Evolutionary conservation across 108 stramenopile genomes (phyloP).

Genomic region (Skeletonema marinoi): DNA sequence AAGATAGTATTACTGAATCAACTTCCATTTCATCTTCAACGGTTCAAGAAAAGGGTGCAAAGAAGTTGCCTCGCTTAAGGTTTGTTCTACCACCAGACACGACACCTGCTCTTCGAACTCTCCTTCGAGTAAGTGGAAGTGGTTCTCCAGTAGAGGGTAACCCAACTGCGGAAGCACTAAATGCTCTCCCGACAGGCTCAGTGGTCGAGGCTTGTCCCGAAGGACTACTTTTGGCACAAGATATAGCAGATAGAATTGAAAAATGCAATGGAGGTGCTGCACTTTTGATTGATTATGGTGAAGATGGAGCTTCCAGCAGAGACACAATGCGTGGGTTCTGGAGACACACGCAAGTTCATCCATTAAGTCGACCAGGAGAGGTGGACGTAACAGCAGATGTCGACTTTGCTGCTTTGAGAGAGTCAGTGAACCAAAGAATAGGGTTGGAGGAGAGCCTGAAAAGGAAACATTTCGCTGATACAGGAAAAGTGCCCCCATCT

Average conservation of each 20-base stretch:
- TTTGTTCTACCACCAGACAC: slow-evolving; percentile 79
- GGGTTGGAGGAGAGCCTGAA: slow-evolving; percentile 36
- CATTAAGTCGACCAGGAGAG: slow-evolving; percentile 84
- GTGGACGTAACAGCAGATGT: slow-evolving; percentile 98
- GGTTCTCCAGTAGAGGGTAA: slow-evolving; percentile 41
- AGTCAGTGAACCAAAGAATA: slow-evolving; percentile 60
- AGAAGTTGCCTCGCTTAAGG: slow-evolving; percentile 70
- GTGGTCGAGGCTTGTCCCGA: slow-evolving; percentile 94
- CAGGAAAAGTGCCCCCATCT: background rate
- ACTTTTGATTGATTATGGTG: slow-evolving; percentile 97
- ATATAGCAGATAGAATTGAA: slow-evolving; percentile 79
- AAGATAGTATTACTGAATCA: background rate
- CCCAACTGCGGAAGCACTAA: slow-evolving; percentile 24
- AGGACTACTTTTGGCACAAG: slow-evolving; percentile 83
- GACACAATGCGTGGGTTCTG: slow-evolving; percentile 93
- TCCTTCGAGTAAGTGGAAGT: slow-evolving; percentile 53
- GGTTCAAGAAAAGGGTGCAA: background rate
- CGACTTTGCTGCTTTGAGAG: slow-evolving; percentile 89
- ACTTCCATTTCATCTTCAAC: slow-evolving; percentile 1
- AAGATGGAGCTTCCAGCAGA: slow-evolving; percentile 70
- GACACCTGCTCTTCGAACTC: slow-evolving; percentile 78
- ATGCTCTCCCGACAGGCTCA: slow-evolving; percentile 62
- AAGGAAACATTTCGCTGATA: slow-evolving; percentile 6
- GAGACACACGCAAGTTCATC: slow-evolving; percentile 84
- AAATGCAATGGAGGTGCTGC: slow-evolving; percentile 80